Evolutionary conservation across 306 rosid species (phyloP).

Genomic region (Hylodesmum podocarpum): DNA sequence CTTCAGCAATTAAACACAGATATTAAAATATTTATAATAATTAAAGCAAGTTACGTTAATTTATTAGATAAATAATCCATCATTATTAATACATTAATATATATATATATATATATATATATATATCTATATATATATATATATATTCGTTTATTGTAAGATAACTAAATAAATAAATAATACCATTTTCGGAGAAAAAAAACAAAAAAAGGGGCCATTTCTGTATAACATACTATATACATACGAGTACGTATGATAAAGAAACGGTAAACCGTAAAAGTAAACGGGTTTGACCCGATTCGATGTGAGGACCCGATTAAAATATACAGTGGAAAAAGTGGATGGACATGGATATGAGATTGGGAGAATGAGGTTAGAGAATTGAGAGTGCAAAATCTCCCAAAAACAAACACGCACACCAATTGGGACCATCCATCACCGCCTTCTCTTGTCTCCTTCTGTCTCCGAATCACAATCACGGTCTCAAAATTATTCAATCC

Average conservation of each 20-base stretch:
- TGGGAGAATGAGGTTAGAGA: conserved; percentile 49
- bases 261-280: not conserved
- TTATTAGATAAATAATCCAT: no score
- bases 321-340: conserved; percentile 47
- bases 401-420: not conserved
- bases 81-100: no score
- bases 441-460: not conserved
- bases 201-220: no score
- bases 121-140: no score
- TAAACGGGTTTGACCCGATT: conserved; percentile 4
- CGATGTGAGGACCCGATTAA: conserved; percentile 22
- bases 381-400: conserved; percentile 11
- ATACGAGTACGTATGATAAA: not conserved
- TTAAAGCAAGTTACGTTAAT: no score
- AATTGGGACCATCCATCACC: conserved; percentile 18
- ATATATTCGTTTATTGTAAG: no score
- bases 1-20: no score
- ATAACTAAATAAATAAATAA: no score
- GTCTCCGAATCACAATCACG: conserved; percentile 26
- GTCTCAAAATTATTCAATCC: not conserved
- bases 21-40: no score
- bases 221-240: no score
- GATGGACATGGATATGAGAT: conserved; percentile 46
- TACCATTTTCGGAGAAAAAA: no score
- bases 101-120: no score